Conservation (phyloP, 164 flowering plant genomes). For the Vitis labrusca region DNA sequence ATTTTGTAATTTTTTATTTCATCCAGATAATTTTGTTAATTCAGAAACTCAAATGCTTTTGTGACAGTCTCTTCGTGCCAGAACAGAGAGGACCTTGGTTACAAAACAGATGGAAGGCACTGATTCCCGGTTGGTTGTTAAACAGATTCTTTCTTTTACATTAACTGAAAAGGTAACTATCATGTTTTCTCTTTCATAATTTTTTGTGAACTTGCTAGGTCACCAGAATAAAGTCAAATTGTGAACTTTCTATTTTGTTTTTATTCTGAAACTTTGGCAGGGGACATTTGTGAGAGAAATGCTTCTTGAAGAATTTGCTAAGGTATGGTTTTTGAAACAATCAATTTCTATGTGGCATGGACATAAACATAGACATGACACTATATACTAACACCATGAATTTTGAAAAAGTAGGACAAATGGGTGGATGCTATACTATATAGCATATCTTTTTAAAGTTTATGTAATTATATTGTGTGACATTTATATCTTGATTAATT, state of each 20-base stretch:
- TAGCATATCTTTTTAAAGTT: too few species aligned
- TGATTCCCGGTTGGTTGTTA: constrained; percentile 48
- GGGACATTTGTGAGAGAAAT: constrained; percentile 88
- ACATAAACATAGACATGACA: too few species aligned
- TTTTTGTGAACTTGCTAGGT: background rate
- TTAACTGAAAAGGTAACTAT: constrained; percentile 70
- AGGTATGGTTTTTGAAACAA: constrained; percentile 40
- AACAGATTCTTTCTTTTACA: constrained; percentile 69
- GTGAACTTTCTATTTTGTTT: background rate
- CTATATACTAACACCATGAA: too few species aligned
- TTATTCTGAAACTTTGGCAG: constrained; percentile 39
- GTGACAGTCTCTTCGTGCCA: constrained; percentile 77
- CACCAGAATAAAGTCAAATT: background rate
- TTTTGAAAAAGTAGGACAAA: too few species aligned
- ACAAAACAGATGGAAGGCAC: constrained; percentile 28
- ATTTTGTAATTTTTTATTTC: background rate
- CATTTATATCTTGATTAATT: too few species aligned
- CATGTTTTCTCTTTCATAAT: background rate
- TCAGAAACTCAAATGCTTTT: constrained; percentile 8
- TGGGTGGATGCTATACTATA: too few species aligned
- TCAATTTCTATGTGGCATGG: too few species aligned
- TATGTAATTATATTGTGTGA: too few species aligned
- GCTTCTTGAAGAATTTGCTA: constrained; percentile 81
- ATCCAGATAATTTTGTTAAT: constrained; percentile 2
- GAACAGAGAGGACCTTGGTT: constrained; percentile 47